Evolutionary conservation across 306 rosid species (phyloP), one percentile per base, ranked within the genome.

Genomic region (Vigna nakashimae): DNA sequence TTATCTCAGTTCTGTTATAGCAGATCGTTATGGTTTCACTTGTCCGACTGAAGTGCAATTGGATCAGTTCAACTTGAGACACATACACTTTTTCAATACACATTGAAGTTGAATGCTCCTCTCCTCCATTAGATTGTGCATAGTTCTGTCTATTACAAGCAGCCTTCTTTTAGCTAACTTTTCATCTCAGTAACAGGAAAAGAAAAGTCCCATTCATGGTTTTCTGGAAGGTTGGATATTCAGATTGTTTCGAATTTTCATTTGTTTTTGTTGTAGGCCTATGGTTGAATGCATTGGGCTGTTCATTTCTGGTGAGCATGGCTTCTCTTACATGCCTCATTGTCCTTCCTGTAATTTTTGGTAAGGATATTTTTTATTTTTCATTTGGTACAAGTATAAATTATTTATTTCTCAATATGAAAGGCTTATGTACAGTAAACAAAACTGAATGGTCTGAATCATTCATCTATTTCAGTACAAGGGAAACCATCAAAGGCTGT

Each of bases 251-350:
- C 16, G 49, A 22, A 18, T 77, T 62, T 74, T 68, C 63, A 12
- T 74, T 45, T 85, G 0, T 56, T 32, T 60, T 78, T 62, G 9
- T 28, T 36, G 18, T 63, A 95, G 98, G 93, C 22, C 98, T 94
- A 52, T 94, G 97, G 98, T 26, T 89, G 71, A 86, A 79, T 82
- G 96, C 98, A 4, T 28, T 94, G 90, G 97, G 97, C 40, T 94
- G 98, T 89, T 94, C 98, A 4, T 82, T 94, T 86, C 89, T 94
- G 80, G 97, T 94, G 79, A 94, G 98, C 91, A 89, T 90, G 97
- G 98, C 97, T 84, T 92, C 98, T 65, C 95, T 94, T 69, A 81
- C 87, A 64, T 94, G 98, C 91, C 82, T 94, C 76, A 86, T 89
- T 87, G 71, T 77, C 81, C 80, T 95, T 88, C 98, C 98, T 49